Evolutionary conservation across 129 eudicot species (phyloP), one percentile per base, ranked within the genome.

Genomic region (Chrysanthemum makinoi): DNA sequence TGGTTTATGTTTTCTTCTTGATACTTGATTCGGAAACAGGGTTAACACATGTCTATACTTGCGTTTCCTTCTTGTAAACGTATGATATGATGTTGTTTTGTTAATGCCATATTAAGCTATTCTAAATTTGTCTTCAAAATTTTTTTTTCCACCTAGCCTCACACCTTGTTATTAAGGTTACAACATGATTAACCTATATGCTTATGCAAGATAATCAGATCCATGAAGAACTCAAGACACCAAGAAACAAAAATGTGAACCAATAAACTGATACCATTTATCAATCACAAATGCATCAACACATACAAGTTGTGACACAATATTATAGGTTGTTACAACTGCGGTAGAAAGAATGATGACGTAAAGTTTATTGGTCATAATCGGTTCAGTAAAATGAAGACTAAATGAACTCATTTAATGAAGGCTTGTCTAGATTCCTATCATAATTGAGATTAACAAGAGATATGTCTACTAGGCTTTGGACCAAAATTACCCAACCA

Each of bases 351-450:
- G 18, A 28, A 46, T 53, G 63, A 53, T 46, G 54, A 11, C 16
- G 33, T 4, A 46, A 69, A 69, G 61, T 52, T 66, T 69, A 35
- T 54, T 33, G n/a, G 63, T 53, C 61, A 54, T 53, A 47, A 15
- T 43, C 13, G 33, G 13, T 16, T 65, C 7, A 44, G 53, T 44
- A 18, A 18, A 69, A 53, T 59, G 63, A 69, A 53, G 74, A 69
- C 55, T 69, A 16, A 10, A 69, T 53, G 43, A 35, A 17, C 62
- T 57, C 6, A 57, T 10, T 18, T 17, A 26, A 19, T 57, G 59
- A 0, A n/a, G 15, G 10, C 19, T 19, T 57, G 62, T 19, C 62
- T 20, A 20, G 4, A 66, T 22, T 16, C 24, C 43, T 48, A 30
- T 17, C 24, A 57, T 19, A 19, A 57, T 57, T 57, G 33, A 18